Evolutionary conservation across 225 moss, liverwort and hornwort species (phyloP).

Genomic region (Bryoerythrophyllum caledonicum): DNA sequence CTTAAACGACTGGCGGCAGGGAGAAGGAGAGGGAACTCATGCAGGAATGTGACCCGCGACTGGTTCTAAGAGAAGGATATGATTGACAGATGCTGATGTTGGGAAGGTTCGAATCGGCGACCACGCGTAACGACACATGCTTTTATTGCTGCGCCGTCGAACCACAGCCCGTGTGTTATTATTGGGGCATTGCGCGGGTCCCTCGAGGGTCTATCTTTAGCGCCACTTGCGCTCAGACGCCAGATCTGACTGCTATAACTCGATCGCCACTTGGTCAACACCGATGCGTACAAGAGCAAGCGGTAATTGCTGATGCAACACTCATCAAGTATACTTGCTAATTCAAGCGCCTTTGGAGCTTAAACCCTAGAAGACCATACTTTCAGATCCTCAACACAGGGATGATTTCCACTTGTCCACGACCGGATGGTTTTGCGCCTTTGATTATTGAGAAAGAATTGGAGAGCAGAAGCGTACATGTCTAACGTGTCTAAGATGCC

Average conservation of each 20-base stretch:
- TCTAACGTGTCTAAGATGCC: background rate
- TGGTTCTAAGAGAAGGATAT: background rate
- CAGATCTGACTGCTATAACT: background rate
- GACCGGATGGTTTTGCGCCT: background rate
- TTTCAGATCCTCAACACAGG: background rate
- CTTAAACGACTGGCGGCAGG: background rate
- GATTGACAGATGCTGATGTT: background rate
- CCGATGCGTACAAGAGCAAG: background rate
- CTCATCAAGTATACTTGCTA: background rate
- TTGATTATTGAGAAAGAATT: background rate
- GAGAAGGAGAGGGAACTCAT: too few relatives aligned
- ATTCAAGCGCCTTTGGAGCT: background rate
- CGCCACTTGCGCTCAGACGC: background rate
- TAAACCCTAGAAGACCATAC: background rate
- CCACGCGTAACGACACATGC: background rate
- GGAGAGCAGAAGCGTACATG: background rate
- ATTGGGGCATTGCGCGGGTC: constrained; percentile 4
- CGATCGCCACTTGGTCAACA: background rate
- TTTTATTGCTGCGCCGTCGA: background rate
- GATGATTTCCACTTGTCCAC: background rate
- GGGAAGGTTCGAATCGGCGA: constrained; percentile 12
- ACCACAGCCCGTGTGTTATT: background rate
- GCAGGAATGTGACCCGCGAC: background rate
- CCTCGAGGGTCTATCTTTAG: constrained; percentile 11
- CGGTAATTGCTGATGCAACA: background rate